Base-by-base conservation (phyloP, 2,329 filamentous ascomycete species). In the Cladosporium sphaerospermum region DNA sequence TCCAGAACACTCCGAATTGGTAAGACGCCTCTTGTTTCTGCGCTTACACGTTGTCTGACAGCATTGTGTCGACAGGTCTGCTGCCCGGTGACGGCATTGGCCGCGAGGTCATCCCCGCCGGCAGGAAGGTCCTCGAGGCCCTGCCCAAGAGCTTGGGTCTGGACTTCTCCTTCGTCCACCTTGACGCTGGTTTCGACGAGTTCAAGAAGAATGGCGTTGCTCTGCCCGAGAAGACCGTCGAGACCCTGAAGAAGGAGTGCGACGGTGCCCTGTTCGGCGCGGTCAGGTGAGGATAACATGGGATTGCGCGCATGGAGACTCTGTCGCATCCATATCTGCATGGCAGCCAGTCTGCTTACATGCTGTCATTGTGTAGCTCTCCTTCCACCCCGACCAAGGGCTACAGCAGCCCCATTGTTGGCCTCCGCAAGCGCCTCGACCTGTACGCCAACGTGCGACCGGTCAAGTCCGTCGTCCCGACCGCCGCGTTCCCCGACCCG, bases 41-140 rank as follows among this genome's bases (percentile, higher is more conserved):
- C 9, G 5, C 4, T 11, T 13, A 6, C 14, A 9, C 9, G 4
- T 18, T 10, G 8, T 18, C 37, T 34, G 2, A n/a, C 19, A 19
- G 23, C 32, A n/a, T 13, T 18, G 9, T 31, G 28, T 37, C 37
- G 8, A 9, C 61, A 95, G 91, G 91, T 71, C 88, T 97, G 65
- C 97, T 99, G 70, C 88, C 93, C 65, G 93, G 93, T 68, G 93
- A 99, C 75, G 93, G 93, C 73, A 99, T 99, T 75, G 93, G 93
- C 74, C 89, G 89, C 70, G 93, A 99, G 76, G 93, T 99, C 71
- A 97, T 99, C 73, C 93, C 93, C 61, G 82, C 93, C 52, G 93
- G 92, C 48, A 88, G 89, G 65, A 86, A 88, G 59, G 78, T 97
- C 63, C 88, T 99, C 67, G 92, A 99, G 77, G 87, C 93, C 47